Evolutionary conservation across 192 early-diverging fungal genomes (phyloP).

Genomic region (Rhizophagus sp.): DNA sequence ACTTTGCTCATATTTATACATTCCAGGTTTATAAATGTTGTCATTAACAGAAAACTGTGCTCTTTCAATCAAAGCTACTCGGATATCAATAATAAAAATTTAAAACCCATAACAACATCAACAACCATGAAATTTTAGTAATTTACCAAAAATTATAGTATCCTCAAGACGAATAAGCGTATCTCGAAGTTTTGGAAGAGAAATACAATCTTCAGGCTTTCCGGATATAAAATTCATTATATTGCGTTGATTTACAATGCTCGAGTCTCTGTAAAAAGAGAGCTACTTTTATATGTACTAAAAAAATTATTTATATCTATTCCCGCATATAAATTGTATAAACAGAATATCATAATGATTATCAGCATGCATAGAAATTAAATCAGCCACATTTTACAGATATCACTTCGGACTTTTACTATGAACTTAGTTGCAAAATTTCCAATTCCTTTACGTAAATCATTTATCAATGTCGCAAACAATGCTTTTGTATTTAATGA

Average conservation of each 20-base stretch:
- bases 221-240: slow-evolving; percentile 25
- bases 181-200: slow-evolving; percentile 55
- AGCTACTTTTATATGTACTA: not conserved
- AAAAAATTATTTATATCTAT: too few relatives aligned
- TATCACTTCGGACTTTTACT: not conserved
- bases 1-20: slow-evolving; percentile 62
- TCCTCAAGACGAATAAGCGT: slow-evolving; percentile 94
- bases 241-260: not conserved
- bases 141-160: slow-evolving; percentile 85
- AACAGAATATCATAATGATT: too few relatives aligned
- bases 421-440: not conserved
- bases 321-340: too few relatives aligned
- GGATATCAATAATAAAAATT: slow-evolving; percentile 2
- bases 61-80: slow-evolving; percentile 88
- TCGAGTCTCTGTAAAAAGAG: not conserved
- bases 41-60: slow-evolving; percentile 88
- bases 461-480: not conserved
- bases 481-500: not conserved
- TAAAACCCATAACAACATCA: not conserved
- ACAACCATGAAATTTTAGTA: not conserved
- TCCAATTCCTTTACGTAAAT: not conserved
- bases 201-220: not conserved
- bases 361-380: too few relatives aligned
- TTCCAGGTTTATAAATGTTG: slow-evolving; percentile 72
- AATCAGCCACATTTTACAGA: too few relatives aligned